Percentiles rank a stretch among this genome's conserved stretches.
Evolutionary conservation across 1,284 basidiomycete genomes (phyloP).

Genomic region (Trichosporon ovoides): DNA sequence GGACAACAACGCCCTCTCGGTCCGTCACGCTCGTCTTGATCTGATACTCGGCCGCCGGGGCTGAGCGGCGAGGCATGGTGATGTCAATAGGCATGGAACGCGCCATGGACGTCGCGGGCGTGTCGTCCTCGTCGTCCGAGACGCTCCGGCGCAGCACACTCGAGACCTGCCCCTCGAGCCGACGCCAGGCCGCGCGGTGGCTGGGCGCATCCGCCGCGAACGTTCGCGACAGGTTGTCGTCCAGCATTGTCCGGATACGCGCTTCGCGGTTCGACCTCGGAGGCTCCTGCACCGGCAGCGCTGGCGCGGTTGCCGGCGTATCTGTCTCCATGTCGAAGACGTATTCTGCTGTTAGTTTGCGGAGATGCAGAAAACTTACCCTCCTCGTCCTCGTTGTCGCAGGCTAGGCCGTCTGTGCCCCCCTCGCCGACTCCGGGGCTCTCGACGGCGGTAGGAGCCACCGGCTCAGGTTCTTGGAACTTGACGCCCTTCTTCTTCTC

Average conservation of each 20-base stretch:
- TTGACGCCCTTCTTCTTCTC: conserved; percentile 11
- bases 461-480: conserved; percentile 14
- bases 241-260: conserved; percentile 33
- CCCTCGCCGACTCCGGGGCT: conserved; percentile 2
- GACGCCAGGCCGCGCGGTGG: conserved; percentile 45
- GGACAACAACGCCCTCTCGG: conserved; percentile 39
- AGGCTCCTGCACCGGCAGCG: neutral
- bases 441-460: conserved; percentile 4
- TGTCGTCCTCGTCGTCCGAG: conserved; percentile 21
- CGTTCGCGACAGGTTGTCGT: conserved; percentile 42
- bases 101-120: conserved; percentile 26
- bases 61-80: conserved; percentile 9
- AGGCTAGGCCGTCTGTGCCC: conserved; percentile 6
- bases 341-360: conserved; percentile 28
- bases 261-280: neutral
- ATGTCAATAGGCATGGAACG: conserved; percentile 44
- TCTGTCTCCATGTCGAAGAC: conserved; percentile 49
- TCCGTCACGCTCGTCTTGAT: conserved; percentile 45
- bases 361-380: conserved; percentile 18
- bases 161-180: conserved; percentile 25
- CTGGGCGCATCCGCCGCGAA: conserved; percentile 47
- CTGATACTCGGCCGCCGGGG: conserved; percentile 21
- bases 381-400: conserved; percentile 21
- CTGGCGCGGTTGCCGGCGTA: conserved; percentile 11
- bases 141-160: conserved; percentile 20